Evolutionary conservation across 495 filamentous ascomycete genomes (phyloP).

Genomic region (Annulohypoxylon nitens): DNA sequence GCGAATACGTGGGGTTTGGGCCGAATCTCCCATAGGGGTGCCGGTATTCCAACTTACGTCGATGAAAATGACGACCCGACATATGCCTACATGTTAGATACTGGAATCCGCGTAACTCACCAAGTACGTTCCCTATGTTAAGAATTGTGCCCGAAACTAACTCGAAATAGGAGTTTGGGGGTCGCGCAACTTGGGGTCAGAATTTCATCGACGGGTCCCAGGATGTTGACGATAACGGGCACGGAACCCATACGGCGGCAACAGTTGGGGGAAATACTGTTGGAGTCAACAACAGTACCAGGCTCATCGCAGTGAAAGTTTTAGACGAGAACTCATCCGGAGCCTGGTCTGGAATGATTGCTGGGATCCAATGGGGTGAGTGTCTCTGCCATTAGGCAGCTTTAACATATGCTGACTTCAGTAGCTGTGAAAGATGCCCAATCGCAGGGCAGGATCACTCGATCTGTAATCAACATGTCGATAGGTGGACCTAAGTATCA

Average conservation of each 20-base stretch:
- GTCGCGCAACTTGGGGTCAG: conserved; percentile 62
- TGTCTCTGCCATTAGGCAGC: not conserved
- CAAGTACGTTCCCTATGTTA: conserved; percentile 20
- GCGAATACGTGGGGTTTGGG: conserved; percentile 67
- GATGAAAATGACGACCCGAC: conserved; percentile 61
- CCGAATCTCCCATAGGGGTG: conserved; percentile 64
- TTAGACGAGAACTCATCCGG: conserved; percentile 58
- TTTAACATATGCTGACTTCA: conserved; percentile 3
- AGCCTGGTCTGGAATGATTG: conserved; percentile 59
- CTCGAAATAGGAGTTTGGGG: conserved; percentile 58
- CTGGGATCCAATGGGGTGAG: conserved; percentile 62
- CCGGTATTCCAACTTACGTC: conserved; percentile 60
- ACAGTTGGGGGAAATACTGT: conserved; percentile 67
- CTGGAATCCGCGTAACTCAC: conserved; percentile 65
- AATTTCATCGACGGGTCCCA: conserved; percentile 57
- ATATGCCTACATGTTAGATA: conserved; percentile 68
- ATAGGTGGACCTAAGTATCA: conserved; percentile 58
- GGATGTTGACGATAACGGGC: conserved; percentile 63
- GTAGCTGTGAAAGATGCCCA: conserved; percentile 54
- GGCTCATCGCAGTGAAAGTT: conserved; percentile 70
- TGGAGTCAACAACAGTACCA: conserved; percentile 69
- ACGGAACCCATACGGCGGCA: conserved; percentile 71
- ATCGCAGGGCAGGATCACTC: conserved; percentile 41
- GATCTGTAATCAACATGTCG: conserved; percentile 60
- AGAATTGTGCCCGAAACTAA: conserved; percentile 14